These are phyloP conservation scores for Myxozyma nipponensis DNA, from an alignment of 805 yeast genomes.

Conservation along the genomic window DNA sequence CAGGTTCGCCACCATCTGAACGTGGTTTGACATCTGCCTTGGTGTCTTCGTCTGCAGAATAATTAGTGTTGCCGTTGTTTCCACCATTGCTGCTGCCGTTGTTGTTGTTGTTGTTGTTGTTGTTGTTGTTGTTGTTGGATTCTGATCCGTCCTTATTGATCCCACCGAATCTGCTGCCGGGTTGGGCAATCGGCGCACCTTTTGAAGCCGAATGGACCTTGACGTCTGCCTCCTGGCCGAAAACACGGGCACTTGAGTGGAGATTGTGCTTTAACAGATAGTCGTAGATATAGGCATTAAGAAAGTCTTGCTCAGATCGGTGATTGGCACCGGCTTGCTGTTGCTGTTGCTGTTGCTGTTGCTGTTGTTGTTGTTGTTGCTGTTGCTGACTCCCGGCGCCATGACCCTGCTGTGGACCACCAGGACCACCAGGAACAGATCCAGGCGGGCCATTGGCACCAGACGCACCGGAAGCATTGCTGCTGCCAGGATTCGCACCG, in stretches of 20 bases:
- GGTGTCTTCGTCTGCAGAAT: not conserved
- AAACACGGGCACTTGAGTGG: constrained; percentile 66
- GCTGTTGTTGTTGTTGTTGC: constrained; percentile 24
- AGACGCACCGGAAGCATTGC: constrained; percentile 26
- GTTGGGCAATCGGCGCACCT: constrained; percentile 35
- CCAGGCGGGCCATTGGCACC: constrained; percentile 22
- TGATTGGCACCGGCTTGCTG: constrained; percentile 13
- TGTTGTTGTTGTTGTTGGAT: not conserved
- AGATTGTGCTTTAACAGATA: constrained; percentile 72
- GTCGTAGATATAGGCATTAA: constrained; percentile 84
- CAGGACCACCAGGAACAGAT: constrained; percentile 6
- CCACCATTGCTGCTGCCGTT: not conserved
- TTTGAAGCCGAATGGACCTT: constrained; percentile 39
- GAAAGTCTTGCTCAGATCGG: constrained; percentile 29
- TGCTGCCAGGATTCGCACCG: no score
- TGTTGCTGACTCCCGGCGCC: no score
- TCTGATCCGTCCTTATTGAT: not conserved
- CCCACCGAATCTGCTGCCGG: constrained; percentile 15
- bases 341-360: constrained; percentile 19
- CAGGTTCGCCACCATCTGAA: constrained; percentile 2
- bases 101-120: not conserved
- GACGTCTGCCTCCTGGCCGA: constrained; percentile 72
- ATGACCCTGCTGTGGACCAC: constrained; percentile 23
- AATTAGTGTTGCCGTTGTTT: not conserved
- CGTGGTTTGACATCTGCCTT: not conserved